Base-by-base conservation (phyloP, 345 rosid genomes). In the Populus alba region DNA sequence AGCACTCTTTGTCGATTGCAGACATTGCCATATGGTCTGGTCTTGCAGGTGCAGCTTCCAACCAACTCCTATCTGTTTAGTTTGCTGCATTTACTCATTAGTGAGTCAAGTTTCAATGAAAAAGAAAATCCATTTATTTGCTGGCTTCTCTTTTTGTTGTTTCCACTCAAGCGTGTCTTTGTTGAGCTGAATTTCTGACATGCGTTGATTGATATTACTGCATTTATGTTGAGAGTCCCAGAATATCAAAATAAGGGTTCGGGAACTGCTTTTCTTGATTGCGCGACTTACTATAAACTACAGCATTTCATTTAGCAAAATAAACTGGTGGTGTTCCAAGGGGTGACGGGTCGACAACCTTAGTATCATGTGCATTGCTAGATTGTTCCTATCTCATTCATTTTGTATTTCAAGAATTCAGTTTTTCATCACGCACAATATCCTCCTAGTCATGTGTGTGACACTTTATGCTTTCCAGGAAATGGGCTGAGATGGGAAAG, bases 401-500 rank as follows among this genome's bases (percentile, higher is more conserved):
- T 12, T 17, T 39, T 62, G 9, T 75, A 15, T 31, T 47, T 66
- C 7, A 39, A 9, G 18, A 11, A 39, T 38, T 37, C 6, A 23
- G 23, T 27, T 57, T 39, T 27, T 71, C 70, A 10, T 0, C 25
- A 3, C 20, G 15, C 6, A 2, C 15, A 1, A 27, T 27, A 27
- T 51, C 61, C 76, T 25, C 62, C 38, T 41, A 9, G 71, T 8
- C 6, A 37, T 77, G n/a, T 41, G 20, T 20, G 0, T 75, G 23
- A 76, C 75, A 27, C 35, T 55, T 8, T 53, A 29, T 82, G 49
- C 72, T 77, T 31, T 79, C 22, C 84, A 96, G 99, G 91, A 79
- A 71, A 88, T 38, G 98, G 97, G 67, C 85, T 66, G 71, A 88
- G 99, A 85, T 96, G 99, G 98, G 99, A 96, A 37, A 91, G 97